These are phyloP conservation scores for Lipomyces sp. DNA, from an alignment of 805 yeast species.

Conservation along the genomic window DNA sequence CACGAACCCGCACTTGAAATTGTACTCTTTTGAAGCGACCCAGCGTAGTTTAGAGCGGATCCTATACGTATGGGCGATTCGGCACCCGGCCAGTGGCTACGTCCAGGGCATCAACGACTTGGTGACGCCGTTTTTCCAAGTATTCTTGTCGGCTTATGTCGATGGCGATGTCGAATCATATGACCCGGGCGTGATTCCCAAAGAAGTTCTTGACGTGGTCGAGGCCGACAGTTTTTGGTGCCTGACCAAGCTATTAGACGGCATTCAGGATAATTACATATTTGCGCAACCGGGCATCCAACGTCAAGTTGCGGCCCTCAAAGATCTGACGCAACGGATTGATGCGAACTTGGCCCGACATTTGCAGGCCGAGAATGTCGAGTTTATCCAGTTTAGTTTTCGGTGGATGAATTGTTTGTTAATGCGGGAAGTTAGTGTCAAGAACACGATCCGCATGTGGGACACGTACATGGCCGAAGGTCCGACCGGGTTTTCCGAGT, in stretches of 20 bases:
- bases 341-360: conserved; percentile 76
- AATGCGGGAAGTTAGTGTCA: conserved; percentile 88
- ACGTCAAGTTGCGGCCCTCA: conserved; percentile 82
- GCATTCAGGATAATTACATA: conserved; percentile 94
- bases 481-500: conserved; percentile 77
- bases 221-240: conserved; percentile 99
- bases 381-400: conserved; percentile 92
- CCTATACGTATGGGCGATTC: conserved; percentile 88
- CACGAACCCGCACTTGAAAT: conserved; percentile 81
- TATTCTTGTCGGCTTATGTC: conserved; percentile 73
- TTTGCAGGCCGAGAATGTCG: conserved; percentile 80
- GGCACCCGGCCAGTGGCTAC: conserved; percentile 97
- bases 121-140: conserved; percentile 89
- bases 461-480: conserved; percentile 77
- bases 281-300: conserved; percentile 98
- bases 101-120: conserved; percentile 97
- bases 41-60: conserved; percentile 82
- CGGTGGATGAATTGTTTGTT: conserved; percentile 98
- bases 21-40: conserved; percentile 70
- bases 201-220: conserved; percentile 64
- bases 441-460: conserved; percentile 91
- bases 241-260: conserved; percentile 84
- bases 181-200: conserved; percentile 66
- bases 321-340: conserved; percentile 76
- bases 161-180: conserved; percentile 55